Evolutionary conservation across 106 monocot species (phyloP).

Genomic region (Platanthera zijinensis): DNA sequence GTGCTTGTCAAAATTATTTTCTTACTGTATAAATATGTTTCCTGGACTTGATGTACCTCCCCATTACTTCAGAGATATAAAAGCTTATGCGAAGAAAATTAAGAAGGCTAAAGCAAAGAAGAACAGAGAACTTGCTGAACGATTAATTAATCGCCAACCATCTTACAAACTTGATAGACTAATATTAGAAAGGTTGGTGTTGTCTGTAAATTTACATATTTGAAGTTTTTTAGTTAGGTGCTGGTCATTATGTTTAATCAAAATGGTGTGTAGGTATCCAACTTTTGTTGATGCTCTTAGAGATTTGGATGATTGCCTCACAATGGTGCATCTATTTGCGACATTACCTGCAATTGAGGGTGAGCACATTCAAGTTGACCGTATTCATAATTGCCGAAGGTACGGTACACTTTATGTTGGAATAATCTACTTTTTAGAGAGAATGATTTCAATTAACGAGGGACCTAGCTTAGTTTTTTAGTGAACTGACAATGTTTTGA

Average conservation of each 20-base stretch:
- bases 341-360: constrained; percentile 75
- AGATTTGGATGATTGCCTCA: constrained; percentile 95
- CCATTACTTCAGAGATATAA: constrained; percentile 48
- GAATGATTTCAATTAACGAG: not conserved
- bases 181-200: constrained; percentile 60
- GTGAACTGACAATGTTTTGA: not conserved
- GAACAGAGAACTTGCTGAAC: constrained; percentile 65
- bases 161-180: constrained; percentile 72
- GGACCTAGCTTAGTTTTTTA: not conserved
- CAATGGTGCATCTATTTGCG: constrained; percentile 95
- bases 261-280: constrained; percentile 55
- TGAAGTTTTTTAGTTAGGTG: not conserved
- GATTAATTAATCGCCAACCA: constrained; percentile 51
- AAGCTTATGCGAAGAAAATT: constrained; percentile 69
- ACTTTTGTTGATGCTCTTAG: constrained; percentile 78
- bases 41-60: not conserved
- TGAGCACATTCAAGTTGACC: constrained; percentile 73
- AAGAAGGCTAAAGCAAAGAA: constrained; percentile 79
- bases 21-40: not conserved
- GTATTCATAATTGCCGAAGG: constrained; percentile 89
- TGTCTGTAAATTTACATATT: constrained; percentile 2
- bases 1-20: not conserved
- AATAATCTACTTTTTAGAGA: not conserved
- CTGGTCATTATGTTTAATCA: not conserved
- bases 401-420: constrained; percentile 15